phyloP scores from a whole-genome alignment of 2,329 filamentous ascomycete species.

The Verticillium alfalfae region DNA sequence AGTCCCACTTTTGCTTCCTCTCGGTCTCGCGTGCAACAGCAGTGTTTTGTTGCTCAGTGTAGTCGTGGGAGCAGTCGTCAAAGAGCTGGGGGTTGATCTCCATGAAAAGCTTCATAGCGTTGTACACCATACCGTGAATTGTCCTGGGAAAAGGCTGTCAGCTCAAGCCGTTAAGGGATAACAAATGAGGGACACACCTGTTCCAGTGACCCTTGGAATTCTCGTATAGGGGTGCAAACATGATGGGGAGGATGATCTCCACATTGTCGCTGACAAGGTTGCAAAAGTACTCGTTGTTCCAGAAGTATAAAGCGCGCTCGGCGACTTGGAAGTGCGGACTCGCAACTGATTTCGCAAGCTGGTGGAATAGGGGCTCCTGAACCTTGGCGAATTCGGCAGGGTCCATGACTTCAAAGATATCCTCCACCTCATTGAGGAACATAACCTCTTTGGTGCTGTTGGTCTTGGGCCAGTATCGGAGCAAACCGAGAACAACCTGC shows the following conservation, averaged over 20 bases:
- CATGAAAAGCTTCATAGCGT: slow-evolving; percentile 99
- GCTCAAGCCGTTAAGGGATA: no score
- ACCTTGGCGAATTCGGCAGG: slow-evolving; percentile 98
- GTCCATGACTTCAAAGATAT: slow-evolving; percentile 99
- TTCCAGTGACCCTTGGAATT: slow-evolving; percentile 99
- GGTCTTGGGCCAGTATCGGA: slow-evolving; percentile 98
- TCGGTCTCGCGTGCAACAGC: slow-evolving; percentile 77
- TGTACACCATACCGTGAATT: slow-evolving; percentile 99
- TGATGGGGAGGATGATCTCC: slow-evolving; percentile 95
- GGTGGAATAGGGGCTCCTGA: slow-evolving; percentile 94
- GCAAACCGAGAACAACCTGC: slow-evolving; percentile 84
- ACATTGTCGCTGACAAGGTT: slow-evolving; percentile 99
- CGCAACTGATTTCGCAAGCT: slow-evolving; percentile 94
- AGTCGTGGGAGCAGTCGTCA: slow-evolving; percentile 97
- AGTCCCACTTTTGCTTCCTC: slow-evolving; percentile 85
- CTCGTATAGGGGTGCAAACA: slow-evolving; percentile 97
- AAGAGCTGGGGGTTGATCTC: slow-evolving; percentile 98
- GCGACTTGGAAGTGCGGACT: slow-evolving; percentile 99
- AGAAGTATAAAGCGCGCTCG: slow-evolving; percentile 95
- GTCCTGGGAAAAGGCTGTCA: slow-evolving; percentile 55
- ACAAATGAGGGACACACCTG: slow-evolving; percentile 50
- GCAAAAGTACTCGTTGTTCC: slow-evolving; percentile 99
- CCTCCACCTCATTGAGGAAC: slow-evolving; percentile 98
- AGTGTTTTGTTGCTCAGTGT: slow-evolving; percentile 92
- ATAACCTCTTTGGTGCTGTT: slow-evolving; percentile 99